phyloP scores from a whole-genome alignment of 495 filamentous ascomycete species.

The Neurospora sp. region DNA sequence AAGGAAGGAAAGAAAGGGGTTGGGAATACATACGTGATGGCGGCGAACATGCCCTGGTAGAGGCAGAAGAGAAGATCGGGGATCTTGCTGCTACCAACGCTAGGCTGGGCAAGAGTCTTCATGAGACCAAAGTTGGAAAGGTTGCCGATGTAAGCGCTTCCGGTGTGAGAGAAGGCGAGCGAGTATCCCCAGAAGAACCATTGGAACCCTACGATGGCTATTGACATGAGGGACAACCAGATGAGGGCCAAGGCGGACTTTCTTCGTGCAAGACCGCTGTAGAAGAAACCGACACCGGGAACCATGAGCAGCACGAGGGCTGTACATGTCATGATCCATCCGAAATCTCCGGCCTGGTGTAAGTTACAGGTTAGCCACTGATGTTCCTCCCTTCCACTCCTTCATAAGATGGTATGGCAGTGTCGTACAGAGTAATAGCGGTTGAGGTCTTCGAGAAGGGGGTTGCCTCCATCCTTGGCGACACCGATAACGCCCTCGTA shows the following conservation, averaged over 20 bases:
- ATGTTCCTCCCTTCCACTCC: background rate
- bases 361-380: background rate
- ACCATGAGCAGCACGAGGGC: slow-evolving; percentile 96
- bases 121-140: slow-evolving; percentile 79
- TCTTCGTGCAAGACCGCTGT: slow-evolving; percentile 91
- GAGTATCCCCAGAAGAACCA: slow-evolving; percentile 99
- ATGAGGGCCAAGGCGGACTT: slow-evolving; percentile 93
- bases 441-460: slow-evolving; percentile 65
- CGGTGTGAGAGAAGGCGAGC: slow-evolving; percentile 79
- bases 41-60: slow-evolving; percentile 97
- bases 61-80: slow-evolving; percentile 88
- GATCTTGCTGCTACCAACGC: slow-evolving; percentile 67
- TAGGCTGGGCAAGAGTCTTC: slow-evolving; percentile 70
- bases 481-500: slow-evolving; percentile 51
- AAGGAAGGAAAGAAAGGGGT: background rate
- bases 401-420: background rate
- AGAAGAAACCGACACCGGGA: slow-evolving; percentile 97
- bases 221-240: slow-evolving; percentile 96
- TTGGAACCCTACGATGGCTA: slow-evolving; percentile 82
- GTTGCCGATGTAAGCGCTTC: slow-evolving; percentile 74
- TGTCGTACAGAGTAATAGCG: slow-evolving; percentile 66
- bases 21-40: slow-evolving; percentile 52
- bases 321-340: slow-evolving; percentile 80
- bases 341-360: slow-evolving; percentile 74
- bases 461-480: slow-evolving; percentile 59